Evolutionary conservation across 2,329 filamentous ascomycete genomes (phyloP).

Genomic region (Pseudocercospora vitis): DNA sequence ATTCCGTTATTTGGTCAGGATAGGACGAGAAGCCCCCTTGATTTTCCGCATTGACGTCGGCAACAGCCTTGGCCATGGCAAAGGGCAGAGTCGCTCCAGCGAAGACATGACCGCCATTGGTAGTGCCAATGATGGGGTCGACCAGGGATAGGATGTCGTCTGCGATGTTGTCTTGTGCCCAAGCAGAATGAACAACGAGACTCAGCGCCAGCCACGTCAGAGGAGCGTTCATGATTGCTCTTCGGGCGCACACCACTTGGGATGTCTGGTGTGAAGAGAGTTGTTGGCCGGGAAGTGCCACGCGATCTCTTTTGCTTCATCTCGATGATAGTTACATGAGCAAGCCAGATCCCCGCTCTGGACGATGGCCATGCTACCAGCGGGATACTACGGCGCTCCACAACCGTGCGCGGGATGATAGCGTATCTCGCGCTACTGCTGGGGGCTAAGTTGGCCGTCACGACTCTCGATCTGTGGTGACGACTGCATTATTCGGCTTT

Average conservation of each 20-base stretch:
- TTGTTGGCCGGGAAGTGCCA: neutral
- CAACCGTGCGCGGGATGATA: neutral
- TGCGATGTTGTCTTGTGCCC: constrained; percentile 2
- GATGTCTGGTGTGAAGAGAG: neutral
- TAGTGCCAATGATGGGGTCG: constrained; percentile 48
- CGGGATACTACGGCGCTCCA: neutral
- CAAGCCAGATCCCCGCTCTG: neutral
- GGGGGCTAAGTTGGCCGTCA: neutral
- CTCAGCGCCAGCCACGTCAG: neutral
- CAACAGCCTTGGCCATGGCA: constrained; percentile 50
- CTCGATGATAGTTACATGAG: neutral
- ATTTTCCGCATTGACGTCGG: constrained; percentile 52
- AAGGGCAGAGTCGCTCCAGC: constrained; percentile 49
- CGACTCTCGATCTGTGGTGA: neutral
- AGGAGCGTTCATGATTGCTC: neutral
- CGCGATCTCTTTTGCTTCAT: neutral
- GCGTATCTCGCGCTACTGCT: neutral
- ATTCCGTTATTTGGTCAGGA: neutral
- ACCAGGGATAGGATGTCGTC: constrained; percentile 32
- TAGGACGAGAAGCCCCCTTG: constrained; percentile 39
- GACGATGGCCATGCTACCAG: neutral
- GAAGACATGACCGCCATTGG: constrained; percentile 49
- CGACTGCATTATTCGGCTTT: neutral
- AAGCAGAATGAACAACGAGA: neutral
- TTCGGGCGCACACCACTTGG: too few relatives aligned